Evolutionary conservation across 352 stramenopile species (phyloP).

Genomic region (Pythium oligandrum): DNA sequence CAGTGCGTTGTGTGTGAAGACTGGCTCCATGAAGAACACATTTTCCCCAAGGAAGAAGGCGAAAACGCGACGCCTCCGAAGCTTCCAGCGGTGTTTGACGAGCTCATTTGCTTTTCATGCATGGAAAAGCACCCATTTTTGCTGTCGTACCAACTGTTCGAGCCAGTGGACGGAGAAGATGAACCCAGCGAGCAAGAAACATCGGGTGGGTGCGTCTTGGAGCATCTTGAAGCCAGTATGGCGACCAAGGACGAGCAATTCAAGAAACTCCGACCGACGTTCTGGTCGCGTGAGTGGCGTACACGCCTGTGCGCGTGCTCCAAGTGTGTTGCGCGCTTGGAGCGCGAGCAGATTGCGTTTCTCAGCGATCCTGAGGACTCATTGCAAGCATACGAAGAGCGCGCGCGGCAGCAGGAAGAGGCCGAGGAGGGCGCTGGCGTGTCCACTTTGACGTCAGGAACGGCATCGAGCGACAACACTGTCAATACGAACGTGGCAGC

Average conservation of each 20-base stretch:
- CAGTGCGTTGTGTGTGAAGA: conserved; percentile 78
- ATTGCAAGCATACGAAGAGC: conserved; percentile 57
- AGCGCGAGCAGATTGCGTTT: conserved; percentile 48
- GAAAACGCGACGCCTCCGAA: conserved; percentile 3
- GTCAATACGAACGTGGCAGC: conserved; percentile 6
- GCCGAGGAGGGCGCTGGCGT: neutral
- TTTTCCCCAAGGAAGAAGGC: conserved; percentile 24
- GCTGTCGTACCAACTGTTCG: conserved; percentile 43
- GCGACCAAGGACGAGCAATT: conserved; percentile 9
- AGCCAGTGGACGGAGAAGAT: conserved; percentile 10
- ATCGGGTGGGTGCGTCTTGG: conserved; percentile 7
- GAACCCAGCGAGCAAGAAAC: conserved; percentile 9
- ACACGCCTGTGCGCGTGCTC: conserved; percentile 47
- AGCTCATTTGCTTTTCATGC: conserved; percentile 60
- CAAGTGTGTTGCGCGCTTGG: conserved; percentile 42
- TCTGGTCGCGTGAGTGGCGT: conserved; percentile 65
- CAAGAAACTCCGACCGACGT: conserved; percentile 28
- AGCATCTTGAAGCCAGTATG: conserved; percentile 28
- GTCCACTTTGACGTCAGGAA: neutral
- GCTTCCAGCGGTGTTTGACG: conserved; percentile 43
- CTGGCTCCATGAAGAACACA: conserved; percentile 73
- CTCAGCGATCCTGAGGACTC: conserved; percentile 59
- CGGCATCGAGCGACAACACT: neutral
- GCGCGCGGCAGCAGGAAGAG: conserved; percentile 23
- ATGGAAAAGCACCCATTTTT: conserved; percentile 65